A percentile compares a stretch with the other conserved stretches of the same genome.
Conservation (phyloP, 768 basidiomycete genomes). For the Pleurotus tuber-regium region DNA sequence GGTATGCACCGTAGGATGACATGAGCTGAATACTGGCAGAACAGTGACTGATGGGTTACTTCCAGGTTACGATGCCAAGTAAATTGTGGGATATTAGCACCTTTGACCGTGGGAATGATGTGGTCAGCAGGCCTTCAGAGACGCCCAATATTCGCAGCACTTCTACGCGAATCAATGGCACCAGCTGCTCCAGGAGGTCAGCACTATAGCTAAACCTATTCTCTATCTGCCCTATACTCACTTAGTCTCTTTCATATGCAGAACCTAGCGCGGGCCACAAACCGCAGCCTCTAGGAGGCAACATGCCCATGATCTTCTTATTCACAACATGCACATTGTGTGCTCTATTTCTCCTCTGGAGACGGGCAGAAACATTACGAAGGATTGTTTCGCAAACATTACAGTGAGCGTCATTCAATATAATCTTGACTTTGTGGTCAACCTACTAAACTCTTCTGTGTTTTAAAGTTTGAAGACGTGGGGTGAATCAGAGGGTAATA, state of each 20-base stretch:
- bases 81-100: too few species aligned
- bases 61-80: too few species aligned
- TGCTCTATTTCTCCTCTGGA: conserved; percentile 60
- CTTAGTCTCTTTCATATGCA: conserved; percentile 19
- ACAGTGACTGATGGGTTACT: too few species aligned
- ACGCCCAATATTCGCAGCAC: too few species aligned
- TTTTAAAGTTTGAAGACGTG: conserved; percentile 54
- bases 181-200: conserved; percentile 12
- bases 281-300: conserved; percentile 63
- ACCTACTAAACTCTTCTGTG: neutral
- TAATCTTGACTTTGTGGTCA: neutral
- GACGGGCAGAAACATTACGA: conserved; percentile 52
- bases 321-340: conserved; percentile 58
- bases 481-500: conserved; percentile 49
- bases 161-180: too few species aligned
- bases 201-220: neutral
- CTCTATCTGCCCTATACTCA: neutral
- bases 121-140: too few species aligned
- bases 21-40: too few species aligned
- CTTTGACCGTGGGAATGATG: too few species aligned
- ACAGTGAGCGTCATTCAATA: conserved; percentile 37
- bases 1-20: too few species aligned
- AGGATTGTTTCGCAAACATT: conserved; percentile 52
- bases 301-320: conserved; percentile 49
- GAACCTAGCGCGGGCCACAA: conserved; percentile 60